Conservation (phyloP, 345 rosid genomes). For the Euphorbia tirucalli region DNA sequence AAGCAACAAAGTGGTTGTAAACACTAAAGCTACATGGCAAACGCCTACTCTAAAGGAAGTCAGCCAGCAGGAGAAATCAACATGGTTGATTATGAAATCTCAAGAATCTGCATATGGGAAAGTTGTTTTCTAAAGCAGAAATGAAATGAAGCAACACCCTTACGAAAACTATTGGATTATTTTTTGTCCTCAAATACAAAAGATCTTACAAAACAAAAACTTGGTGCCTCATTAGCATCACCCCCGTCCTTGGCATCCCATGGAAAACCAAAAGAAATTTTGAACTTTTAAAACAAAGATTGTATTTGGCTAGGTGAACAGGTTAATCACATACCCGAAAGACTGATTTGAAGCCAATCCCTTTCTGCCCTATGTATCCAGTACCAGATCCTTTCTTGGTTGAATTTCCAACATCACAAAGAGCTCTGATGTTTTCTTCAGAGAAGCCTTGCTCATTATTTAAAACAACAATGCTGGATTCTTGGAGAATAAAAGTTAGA, state of each 20-base stretch:
- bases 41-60: neutral
- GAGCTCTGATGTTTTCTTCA: constrained; percentile 80
- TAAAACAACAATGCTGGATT: constrained; percentile 61
- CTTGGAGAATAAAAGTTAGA: constrained; percentile 76
- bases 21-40: too few species aligned
- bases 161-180: neutral
- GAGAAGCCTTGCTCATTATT: constrained; percentile 90
- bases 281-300: neutral
- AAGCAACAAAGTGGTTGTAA: neutral
- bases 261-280: neutral
- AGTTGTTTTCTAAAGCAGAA: neutral
- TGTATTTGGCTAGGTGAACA: neutral
- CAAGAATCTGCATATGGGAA: neutral
- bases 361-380: constrained; percentile 94
- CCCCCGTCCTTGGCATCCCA: neutral
- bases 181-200: neutral
- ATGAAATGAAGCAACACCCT: neutral
- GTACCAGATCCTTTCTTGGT: constrained; percentile 75
- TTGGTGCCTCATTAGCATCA: neutral
- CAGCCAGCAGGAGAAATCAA: neutral
- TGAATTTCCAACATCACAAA: constrained; percentile 93
- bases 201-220: neutral
- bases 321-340: constrained; percentile 63
- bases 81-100: neutral
- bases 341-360: constrained; percentile 98